These are phyloP conservation scores for Aspergillus sp. DNA, from an alignment of 2,329 filamentous ascomycete genomes.

Conservation along the genomic window DNA sequence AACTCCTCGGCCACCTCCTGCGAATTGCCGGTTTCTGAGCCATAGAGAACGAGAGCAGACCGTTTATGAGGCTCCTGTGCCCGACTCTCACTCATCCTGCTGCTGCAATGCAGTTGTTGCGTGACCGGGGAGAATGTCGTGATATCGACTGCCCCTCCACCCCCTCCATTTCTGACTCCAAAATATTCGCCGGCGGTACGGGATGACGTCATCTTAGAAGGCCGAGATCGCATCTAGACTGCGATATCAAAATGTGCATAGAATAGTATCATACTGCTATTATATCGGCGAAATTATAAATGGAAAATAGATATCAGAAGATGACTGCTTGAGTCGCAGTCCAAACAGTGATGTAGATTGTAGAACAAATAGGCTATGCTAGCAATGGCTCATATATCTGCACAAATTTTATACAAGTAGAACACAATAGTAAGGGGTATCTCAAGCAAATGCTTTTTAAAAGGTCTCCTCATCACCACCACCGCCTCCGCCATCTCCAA, in stretches of 20 bases:
- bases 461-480: constrained; percentile 46
- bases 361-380: no score
- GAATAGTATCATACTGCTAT: not conserved
- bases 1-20: constrained; percentile 88
- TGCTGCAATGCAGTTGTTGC: not conserved
- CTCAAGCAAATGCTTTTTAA: constrained; percentile 20
- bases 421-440: constrained; percentile 20
- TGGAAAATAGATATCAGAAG: no score
- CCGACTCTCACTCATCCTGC: constrained; percentile 21
- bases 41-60: constrained; percentile 74
- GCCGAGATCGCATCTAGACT: constrained; percentile 4
- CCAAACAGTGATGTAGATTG: not conserved
- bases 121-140: not conserved
- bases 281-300: not conserved
- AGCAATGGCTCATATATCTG: no score
- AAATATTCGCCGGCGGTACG: constrained; percentile 12
- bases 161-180: no score
- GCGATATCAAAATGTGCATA: not conserved
- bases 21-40: constrained; percentile 90
- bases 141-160: constrained; percentile 9
- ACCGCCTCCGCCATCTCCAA: constrained; percentile 51
- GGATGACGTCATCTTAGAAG: constrained; percentile 26
- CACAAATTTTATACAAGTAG: no score
- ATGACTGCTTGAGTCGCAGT: no score
- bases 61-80: constrained; percentile 18